Evolutionary conservation across 2,329 filamentous ascomycete genomes (phyloP), one percentile per base, ranked within the genome.

Genomic region (Diaporthe ampelina): DNA sequence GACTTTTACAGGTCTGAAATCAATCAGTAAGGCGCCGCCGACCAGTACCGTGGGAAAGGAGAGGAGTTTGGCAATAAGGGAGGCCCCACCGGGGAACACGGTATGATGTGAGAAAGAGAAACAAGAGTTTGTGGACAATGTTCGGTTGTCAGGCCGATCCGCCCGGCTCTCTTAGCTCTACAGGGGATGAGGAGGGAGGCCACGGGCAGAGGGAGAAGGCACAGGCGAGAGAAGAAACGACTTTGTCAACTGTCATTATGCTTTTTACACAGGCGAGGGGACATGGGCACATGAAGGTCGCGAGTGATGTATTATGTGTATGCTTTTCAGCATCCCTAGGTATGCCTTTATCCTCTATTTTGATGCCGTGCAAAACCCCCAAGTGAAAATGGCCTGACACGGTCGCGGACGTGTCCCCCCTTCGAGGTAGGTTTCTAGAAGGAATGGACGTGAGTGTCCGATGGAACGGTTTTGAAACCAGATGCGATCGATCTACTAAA

Each of bases 1-100:
- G 70, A 71, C 67, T 75, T 75, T 76, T 70, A 75, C 45, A 37
- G 58, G n/a, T 56, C 32, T 61, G 26, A 45, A 21, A 37, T 52
- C 29, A 40, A 56, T 17, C 32, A 54, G 19, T 43, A 56, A 45
- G 29, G 48, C n/a, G 19, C 45, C 26, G 19, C 48, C 29, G 54
- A 61, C 29, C 24, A 50, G 43, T n/a, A 21, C 45, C 26, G 37
- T n/a, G 57, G 29, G 37, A 48, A 24, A 24, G 48, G 15, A 24
- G 24, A 61, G 57, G 70, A 72, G 45, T 48, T 59, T 32, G 70
- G 57, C 37, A 72, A 72, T 50, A 24, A 32, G 58, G 48, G 43
- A 43, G 70, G n/a, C 45, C 54, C 43, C 29, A 45, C 43, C 57
- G 58, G n/a, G 70, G 59, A 43, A 54, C 58, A 29, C 24, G 32